Evolutionary conservation across 768 basidiomycete genomes (phyloP), one percentile per base, ranked within the genome.

Genomic region (Boletus subparvulus): DNA sequence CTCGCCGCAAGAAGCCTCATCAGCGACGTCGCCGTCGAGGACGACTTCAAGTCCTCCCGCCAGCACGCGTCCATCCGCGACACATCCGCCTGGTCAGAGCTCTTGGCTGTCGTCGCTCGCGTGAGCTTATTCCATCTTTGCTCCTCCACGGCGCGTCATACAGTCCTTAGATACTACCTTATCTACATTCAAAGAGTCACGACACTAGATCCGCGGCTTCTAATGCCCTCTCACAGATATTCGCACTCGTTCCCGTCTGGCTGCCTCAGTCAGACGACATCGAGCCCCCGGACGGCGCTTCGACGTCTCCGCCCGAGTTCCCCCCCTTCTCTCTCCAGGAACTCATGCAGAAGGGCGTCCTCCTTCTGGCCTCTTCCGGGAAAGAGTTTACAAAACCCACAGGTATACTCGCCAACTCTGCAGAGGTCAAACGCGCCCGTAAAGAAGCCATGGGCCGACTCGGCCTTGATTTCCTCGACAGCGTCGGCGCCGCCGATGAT

Each of bases 121-220:
- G 94, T 95, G 69, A 50, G 83, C 49, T 5, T 12, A 8, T 37
- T 40, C 21, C 9, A 17, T 52, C 3, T 42, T 2, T 46, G 17
- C 19, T 51, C 11, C 9, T 16, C 0, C 47, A 0, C 47, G 9
- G 6, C 43, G 13, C 40, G n/a, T 26, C 54, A 37, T 33, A 47
- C 12, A 40, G 44, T 24, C 43, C 19, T 11, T 69, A 97, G 90
- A 88, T 99, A 63, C 76, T 98, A 13, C 97, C 97, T 6, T 94
- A 83, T 69, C 78, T 98, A 2, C 90, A 91, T 68, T 94, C 93
- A 40, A 92, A 90, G 75, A 90, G 88, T n/a, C 86, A 85, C 59
- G 97, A 99, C 56, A 94, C 96, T 3, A 84, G 97, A 43, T 83
- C 86, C 3, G 94, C 97, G 0, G 93, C 94, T 0, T 92, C 94